Evolutionary conservation across 2,329 filamentous ascomycete species (phyloP), one percentile per base, ranked within the genome.

Genomic region (Akanthomyces uredinophilus): DNA sequence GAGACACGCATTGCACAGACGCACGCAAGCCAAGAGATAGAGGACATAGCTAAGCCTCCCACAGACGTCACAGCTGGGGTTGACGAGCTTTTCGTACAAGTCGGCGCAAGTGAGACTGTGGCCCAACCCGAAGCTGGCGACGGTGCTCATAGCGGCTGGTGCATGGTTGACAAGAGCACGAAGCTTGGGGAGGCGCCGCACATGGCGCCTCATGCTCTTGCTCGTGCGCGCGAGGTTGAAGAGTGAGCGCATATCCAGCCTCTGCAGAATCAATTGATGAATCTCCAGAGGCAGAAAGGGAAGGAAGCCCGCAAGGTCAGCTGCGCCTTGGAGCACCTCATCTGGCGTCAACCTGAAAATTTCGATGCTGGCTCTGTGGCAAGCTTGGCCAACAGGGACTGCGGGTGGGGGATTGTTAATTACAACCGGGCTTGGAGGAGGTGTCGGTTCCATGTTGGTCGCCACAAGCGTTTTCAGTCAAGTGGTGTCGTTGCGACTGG

Each of bases 351-450:
- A 20, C 6, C 4, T 20, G 18, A 55, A 32, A 8, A 22, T 22
- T 4, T 24, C 5, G n/a, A 14, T 14, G 8, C 16, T 1, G 27
- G n/a, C 4, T 1, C 16, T 2, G 20, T 20, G 0, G 29, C 0
- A 7, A 20, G 2, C 11, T 29, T 29, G 27, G 27, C 27, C 27
- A 29, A 29, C 3, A 29, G 6, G 3, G 27, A 29, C 6, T 3
- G 4, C 6, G 27, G 3, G 27, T 29, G 27, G 27, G 6, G 3
- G 6, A 29, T 29, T 29, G 27, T 6, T 6, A 29, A 29, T 6
- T 29, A 29, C 27, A 3, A 29, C 27, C 27, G 27, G 27, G 6
- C 27, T 6, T 6, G 27, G 27, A 29, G 27, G 27, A 29, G 4
- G 4, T 3, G 27, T 3, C 27, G 27, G 27, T 29, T 29, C 27